These are phyloP conservation scores for Solanum sejunctum DNA, from an alignment of 257 asterid species.

Conservation along the genomic window DNA sequence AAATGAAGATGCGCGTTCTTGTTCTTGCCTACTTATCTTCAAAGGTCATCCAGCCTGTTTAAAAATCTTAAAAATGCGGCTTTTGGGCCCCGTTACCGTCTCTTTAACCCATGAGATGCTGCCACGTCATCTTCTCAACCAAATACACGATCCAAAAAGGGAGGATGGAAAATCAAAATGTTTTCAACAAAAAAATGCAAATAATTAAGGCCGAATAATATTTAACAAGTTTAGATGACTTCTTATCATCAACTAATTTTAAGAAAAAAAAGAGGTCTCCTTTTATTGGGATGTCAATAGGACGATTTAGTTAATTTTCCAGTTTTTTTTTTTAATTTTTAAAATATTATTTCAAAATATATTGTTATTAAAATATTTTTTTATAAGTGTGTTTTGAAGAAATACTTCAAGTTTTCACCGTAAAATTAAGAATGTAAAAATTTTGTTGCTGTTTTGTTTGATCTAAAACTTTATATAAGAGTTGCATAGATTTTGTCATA, in stretches of 20 bases:
- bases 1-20: not conserved
- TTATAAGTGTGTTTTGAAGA: too few species aligned
- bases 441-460: too few species aligned
- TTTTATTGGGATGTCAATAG: not conserved
- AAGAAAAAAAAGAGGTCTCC: not conserved
- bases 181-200: not conserved
- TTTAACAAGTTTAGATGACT: not conserved
- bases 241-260: not conserved
- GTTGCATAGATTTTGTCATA: too few species aligned
- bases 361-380: too few species aligned
- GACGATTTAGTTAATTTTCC: too few species aligned
- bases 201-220: not conserved
- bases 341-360: too few species aligned
- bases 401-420: too few species aligned
- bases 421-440: too few species aligned
- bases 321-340: too few species aligned
- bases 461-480: too few species aligned
- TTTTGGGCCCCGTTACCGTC: slow-evolving; percentile 4
- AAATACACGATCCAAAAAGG: not conserved
- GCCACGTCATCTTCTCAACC: slow-evolving; percentile 11
- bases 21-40: not conserved
- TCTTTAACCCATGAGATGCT: slow-evolving; percentile 1
- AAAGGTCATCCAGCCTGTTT: not conserved
- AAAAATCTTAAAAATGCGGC: not conserved
- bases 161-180: not conserved